phyloP scores from a whole-genome alignment of 148 eudicot genomes.

The Selenicereus undatus region DNA sequence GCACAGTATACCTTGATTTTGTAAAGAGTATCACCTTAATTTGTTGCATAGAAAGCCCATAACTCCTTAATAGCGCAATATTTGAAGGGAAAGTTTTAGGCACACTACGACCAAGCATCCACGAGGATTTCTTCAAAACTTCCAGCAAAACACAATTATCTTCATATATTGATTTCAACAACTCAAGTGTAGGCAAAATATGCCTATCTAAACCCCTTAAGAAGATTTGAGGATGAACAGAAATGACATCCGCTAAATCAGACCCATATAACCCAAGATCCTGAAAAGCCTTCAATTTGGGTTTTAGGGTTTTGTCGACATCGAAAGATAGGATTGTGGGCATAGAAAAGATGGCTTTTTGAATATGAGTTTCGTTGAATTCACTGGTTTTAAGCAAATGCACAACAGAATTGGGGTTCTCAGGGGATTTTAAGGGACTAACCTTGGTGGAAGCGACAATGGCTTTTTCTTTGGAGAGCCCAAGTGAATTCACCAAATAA shows the following conservation, averaged over 20 bases:
- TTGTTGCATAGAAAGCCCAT: slow-evolving; percentile 22
- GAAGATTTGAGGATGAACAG: slow-evolving; percentile 10
- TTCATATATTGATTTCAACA: no score
- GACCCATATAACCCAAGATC: slow-evolving; percentile 27
- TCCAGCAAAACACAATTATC: no score
- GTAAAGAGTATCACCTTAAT: slow-evolving; percentile 14
- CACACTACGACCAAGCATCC: no score
- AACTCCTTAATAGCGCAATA: slow-evolving; percentile 20
- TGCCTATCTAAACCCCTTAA: no score
- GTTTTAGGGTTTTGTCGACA: slow-evolving; percentile 33
- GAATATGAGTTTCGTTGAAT: no score
- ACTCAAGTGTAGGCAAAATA: no score
- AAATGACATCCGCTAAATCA: slow-evolving; percentile 21
- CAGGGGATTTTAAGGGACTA: no score
- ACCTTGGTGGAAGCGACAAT: slow-evolving; percentile 20
- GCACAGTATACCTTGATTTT: slow-evolving; percentile 14
- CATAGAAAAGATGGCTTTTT: no score
- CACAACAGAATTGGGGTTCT: no score
- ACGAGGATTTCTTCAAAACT: no score
- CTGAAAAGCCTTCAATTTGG: slow-evolving; percentile 30
- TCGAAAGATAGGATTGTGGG: slow-evolving; percentile 20
- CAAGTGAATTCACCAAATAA: slow-evolving; percentile 28
- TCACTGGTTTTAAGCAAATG: no score
- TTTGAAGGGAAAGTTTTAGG: no score
- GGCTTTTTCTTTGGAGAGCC: slow-evolving; percentile 32